Base-by-base conservation (phyloP, 2,329 filamentous ascomycete species). In the Sporothrix sp. region DNA sequence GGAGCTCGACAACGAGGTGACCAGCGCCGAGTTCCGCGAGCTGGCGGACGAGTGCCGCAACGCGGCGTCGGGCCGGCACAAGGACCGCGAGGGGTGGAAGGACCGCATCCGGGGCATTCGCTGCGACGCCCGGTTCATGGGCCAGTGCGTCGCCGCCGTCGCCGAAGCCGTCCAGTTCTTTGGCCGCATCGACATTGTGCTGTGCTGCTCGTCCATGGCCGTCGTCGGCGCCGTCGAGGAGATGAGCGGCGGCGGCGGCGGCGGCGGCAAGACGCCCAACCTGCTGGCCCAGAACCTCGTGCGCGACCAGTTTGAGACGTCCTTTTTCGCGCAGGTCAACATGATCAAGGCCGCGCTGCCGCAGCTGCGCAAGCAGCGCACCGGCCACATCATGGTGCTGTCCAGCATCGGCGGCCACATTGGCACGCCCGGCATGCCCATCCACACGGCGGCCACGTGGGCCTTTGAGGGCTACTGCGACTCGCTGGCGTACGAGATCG, bases 381-480 rank as follows among this genome's bases (percentile, higher is more conserved):
- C 84, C 8, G 93, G 93, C 0, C 93, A 98, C 65, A 84, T 97
- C 56, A 84, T 97, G 56, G 79, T 94, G 50, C 75, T 97, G 45
- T 93, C 88, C 7, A 91, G 88, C 55, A 89, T 94, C 53, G 90
- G 87, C 33, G 90, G 88, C 3, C 91, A 96, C 66, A 84, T 97
- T 53, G 91, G 90, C 32, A 96, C 90, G 0, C 93, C 93, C 0
- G 89, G 90, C 2, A 79, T 97, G 69, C 79, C 87, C 51, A 86
- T 94, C 72, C 93, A 95, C 65, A 93, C 89, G 57, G 88, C 91
- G 16, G 86, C 89, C 13, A 90, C 89, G 33, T 96, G 91, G 89
- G 93, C 89, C 1, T 77, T 96, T 32, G 93, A 97, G 68, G 93
- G 91, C 16, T 96, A 93, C 65, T 96, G 90, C 69, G 91, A 97